These are phyloP conservation scores for Erythrophleum ivorense DNA, from an alignment of 331 rosid genomes.

Conservation along the genomic window DNA sequence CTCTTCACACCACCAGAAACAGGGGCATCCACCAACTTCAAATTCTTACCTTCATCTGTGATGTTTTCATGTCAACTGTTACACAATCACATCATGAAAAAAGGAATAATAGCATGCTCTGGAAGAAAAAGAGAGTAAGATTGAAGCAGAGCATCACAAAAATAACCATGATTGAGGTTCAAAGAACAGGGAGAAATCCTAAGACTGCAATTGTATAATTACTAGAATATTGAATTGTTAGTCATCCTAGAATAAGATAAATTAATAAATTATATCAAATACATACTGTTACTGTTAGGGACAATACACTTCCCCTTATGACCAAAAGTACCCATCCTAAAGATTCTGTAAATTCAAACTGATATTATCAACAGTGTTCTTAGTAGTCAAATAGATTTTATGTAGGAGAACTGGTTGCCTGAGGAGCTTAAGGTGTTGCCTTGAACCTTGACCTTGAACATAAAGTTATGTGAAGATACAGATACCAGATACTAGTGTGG, in stretches of 20 bases:
- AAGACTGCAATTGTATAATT: slow-evolving; percentile 20
- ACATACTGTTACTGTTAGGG: not conserved
- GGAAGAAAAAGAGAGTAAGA: slow-evolving; percentile 26
- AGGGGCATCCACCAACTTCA: slow-evolving; percentile 97
- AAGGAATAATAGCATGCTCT: slow-evolving; percentile 27
- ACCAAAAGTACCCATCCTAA: slow-evolving; percentile 1
- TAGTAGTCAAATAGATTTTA: slow-evolving; percentile 7
- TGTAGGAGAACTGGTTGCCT: not conserved
- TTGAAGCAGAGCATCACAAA: slow-evolving; percentile 21
- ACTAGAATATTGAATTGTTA: slow-evolving; percentile 17
- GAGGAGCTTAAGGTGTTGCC: slow-evolving; percentile 24
- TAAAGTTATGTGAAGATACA: slow-evolving; percentile 28
- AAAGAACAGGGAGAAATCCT: slow-evolving; percentile 18
- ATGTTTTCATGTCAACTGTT: slow-evolving; percentile 46
- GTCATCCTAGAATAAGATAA: slow-evolving; percentile 17
- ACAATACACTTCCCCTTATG: not conserved
- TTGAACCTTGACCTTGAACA: too few species aligned
- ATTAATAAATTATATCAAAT: slow-evolving; percentile 11
- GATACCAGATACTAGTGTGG: not conserved
- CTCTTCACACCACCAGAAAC: slow-evolving; percentile 94
- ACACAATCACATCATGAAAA: slow-evolving; percentile 44
- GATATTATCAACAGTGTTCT: slow-evolving; percentile 1
- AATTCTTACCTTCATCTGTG: slow-evolving; percentile 75
- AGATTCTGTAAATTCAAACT: slow-evolving; percentile 23
- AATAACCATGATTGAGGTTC: slow-evolving; percentile 26